Evolutionary conservation across 2,329 filamentous ascomycete species (phyloP).

Genomic region (Pyricularia grisea): DNA sequence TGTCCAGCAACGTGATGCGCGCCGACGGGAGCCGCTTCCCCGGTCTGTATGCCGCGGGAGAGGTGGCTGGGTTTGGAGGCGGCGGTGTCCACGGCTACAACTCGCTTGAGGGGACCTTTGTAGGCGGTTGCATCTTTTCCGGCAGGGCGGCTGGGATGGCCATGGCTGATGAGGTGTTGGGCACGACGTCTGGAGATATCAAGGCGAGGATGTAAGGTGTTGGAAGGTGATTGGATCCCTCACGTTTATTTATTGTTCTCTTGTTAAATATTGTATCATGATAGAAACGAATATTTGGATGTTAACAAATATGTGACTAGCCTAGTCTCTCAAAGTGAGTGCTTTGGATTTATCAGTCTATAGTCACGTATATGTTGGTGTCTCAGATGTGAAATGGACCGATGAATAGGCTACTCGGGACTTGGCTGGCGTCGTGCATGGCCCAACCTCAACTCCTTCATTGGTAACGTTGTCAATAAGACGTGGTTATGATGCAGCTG

Average conservation of each 20-base stretch:
- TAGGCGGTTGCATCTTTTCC: constrained; percentile 55
- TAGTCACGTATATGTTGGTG: not conserved
- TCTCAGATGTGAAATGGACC: not conserved
- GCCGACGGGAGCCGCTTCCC: constrained; percentile 37
- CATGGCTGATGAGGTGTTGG: constrained; percentile 37
- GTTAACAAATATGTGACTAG: not conserved
- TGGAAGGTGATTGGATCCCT: not conserved
- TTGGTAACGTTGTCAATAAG: too few relatives aligned
- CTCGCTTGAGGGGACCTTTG: constrained; percentile 52
- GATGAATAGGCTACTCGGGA: not conserved
- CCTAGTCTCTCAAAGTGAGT: not conserved
- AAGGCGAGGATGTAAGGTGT: not conserved
- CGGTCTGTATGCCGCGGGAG: constrained; percentile 50
- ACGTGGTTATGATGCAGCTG: too few relatives aligned
- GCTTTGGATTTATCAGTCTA: not conserved
- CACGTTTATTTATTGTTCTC: not conserved
- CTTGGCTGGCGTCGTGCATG: too few relatives aligned
- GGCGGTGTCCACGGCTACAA: constrained; percentile 54
- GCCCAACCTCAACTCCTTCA: too few relatives aligned
- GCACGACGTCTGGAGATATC: not conserved
- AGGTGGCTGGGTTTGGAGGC: constrained; percentile 51
- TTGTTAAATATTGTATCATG: not conserved
- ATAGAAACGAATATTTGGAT: not conserved
- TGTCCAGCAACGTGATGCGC: constrained; percentile 45
- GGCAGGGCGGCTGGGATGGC: constrained; percentile 46